Base-by-base conservation (phyloP, 768 basidiomycete genomes). In the Leccinum aurantiacum region DNA sequence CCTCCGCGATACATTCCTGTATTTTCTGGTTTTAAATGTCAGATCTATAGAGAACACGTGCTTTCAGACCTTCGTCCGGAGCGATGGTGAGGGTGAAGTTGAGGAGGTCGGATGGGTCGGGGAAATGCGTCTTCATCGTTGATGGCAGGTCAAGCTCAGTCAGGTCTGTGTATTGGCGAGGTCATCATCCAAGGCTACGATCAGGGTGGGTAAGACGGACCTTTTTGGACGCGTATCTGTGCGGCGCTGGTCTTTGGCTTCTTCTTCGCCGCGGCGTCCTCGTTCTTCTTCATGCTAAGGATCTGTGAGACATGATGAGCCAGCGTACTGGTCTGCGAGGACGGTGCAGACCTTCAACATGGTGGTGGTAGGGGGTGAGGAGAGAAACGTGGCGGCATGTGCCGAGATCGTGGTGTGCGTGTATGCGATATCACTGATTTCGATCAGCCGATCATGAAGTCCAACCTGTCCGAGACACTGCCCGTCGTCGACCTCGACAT, bases 281-380 rank as follows among this genome's bases (percentile, higher is more conserved):
- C 94, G 69, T 89, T 92, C 88, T 98, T 98, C 88, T 98, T 98
- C 90, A 99, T 94, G 66, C 89, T 93, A 90, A 97, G 98, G 70
- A 99, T 98, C 97, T 99, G 65, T 35, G 33, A 27, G 35, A 49
- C 41, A 44, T 24, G 37, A 56, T 66, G 37, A 61, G 57, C 24
- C 57, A 65, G 63, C 47, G 22, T 15, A n/a, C 24, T 11, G 5
- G 56, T 25, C 37, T 11, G 19, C 14, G 35, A 57, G 15, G 46
- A 51, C 58, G 19, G 8, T 24, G 54, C 60, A 48, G 58, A 79
- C 80, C 78, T 81, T 81, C 62, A 81, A 78, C 80, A 81, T 81
- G 57, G 62, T 69, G 60, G 61, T 65, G 63, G 41, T 41, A 38
- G 37, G 37, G 63, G 64, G 57, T 49, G 61, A 60, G 67, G 64